Base-by-base conservation (phyloP, 2,329 filamentous ascomycete genomes). In the Coniella vitis region DNA sequence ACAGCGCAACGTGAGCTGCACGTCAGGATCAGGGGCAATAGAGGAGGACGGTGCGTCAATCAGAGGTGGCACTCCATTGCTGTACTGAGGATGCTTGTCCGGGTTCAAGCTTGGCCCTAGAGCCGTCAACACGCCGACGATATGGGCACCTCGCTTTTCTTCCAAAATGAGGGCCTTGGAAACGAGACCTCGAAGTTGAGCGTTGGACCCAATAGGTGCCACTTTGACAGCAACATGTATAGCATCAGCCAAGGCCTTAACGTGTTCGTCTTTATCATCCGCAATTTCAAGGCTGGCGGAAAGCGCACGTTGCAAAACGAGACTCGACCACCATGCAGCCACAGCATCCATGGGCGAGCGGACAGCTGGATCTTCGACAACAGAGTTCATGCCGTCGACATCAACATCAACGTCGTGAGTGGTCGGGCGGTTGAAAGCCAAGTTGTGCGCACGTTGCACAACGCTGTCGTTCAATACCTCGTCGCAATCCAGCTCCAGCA, bases 261-360 rank as follows among this genome's bases (percentile, higher is more conserved):
- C 45, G 7, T 44, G 67, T 10, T 65, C 63, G 3, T 65, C 62
- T 16, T 69, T 68, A 10, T 74, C 71, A 51, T 76, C 75, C 29
- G 73, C 65, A 13, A 69, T 67, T 37, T 78, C 75, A 31, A 94
- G 72, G 32, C 78, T 83, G 14, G 73, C 72, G 12, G 81, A 71
- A 22, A 96, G 74, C 3, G 81, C 82, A 49, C 78, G 76, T 58
- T 90, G 86, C 34, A 95, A 69, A 12, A 80, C 73, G 48, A 84
- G 74, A 55, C 81, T 88, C 0, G 90, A 94, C 72, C 84, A 93
- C 90, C 90, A 96, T 2, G 90, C 88, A 7, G 90, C 88, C 45
- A 96, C 80, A 12, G 89, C 90, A 65, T 96, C 91, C 56, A 96
- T 78, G 0, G 90, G 88, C 16, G 88, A 93, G 45, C 86, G 81